phyloP scores from a whole-genome alignment of 2,329 filamentous ascomycete genomes.

The Ophiostoma angusticollis region DNA sequence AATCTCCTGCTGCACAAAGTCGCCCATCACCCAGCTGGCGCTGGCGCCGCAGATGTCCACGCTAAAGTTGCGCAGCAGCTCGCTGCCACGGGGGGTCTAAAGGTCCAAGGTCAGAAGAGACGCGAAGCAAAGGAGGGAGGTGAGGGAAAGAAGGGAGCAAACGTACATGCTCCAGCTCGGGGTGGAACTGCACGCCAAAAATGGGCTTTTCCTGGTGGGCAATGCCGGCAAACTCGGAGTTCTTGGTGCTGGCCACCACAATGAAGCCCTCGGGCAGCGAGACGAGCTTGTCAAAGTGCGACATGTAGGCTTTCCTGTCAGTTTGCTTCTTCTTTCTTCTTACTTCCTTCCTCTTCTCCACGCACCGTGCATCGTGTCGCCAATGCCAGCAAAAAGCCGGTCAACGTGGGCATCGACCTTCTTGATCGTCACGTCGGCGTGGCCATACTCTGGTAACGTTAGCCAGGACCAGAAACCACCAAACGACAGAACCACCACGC shows the following conservation, averaged over 20 bases:
- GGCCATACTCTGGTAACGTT: constrained; percentile 47
- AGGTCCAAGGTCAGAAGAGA: no score
- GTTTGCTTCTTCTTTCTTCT: no score
- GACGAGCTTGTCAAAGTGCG: constrained; percentile 43
- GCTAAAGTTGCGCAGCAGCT: constrained; percentile 71
- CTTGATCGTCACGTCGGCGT: constrained; percentile 51
- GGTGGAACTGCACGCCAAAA: constrained; percentile 79
- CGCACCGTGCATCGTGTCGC: constrained; percentile 45
- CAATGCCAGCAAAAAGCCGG: constrained; percentile 64
- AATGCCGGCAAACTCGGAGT: constrained; percentile 68
- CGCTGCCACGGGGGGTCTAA: constrained; percentile 49
- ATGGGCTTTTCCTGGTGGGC: constrained; percentile 55
- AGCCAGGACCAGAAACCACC: background rate
- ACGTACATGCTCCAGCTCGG: constrained; percentile 45
- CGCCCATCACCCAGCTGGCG: constrained; percentile 73
- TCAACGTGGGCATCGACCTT: constrained; percentile 53
- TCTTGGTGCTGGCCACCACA: constrained; percentile 59
- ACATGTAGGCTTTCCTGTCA: constrained; percentile 54
- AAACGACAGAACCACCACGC: constrained; percentile 1
- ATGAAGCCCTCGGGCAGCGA: constrained; percentile 56
- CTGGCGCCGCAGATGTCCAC: constrained; percentile 67
- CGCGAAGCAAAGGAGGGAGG: no score
- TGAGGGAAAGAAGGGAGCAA: background rate
- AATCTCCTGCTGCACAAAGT: constrained; percentile 74
- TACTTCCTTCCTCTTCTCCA: no score